Conservation (phyloP, 495 filamentous ascomycete genomes). For the Trichoderma parareesei region DNA sequence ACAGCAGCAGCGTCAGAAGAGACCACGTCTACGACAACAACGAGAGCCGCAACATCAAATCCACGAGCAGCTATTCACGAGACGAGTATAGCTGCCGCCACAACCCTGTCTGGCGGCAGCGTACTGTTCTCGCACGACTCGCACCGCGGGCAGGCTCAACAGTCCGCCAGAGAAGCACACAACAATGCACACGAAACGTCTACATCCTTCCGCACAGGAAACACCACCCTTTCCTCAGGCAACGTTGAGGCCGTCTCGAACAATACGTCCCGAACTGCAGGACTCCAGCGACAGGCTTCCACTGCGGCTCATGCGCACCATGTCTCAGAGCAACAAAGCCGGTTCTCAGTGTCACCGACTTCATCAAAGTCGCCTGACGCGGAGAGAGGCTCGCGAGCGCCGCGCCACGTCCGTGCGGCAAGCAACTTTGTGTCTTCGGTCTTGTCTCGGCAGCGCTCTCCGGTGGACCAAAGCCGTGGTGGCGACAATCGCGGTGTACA, state of each 20-base stretch:
- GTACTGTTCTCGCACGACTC: neutral
- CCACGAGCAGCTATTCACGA: neutral
- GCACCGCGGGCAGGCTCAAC: neutral
- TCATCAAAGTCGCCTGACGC: neutral
- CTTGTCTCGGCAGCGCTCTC: constrained; percentile 1
- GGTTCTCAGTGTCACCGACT: neutral
- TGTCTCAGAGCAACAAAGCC: neutral
- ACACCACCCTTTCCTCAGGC: neutral
- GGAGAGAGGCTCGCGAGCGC: neutral
- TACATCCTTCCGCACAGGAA: neutral
- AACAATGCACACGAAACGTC: neutral
- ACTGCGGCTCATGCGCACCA: neutral
- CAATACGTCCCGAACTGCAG: neutral
- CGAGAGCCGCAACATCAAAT: neutral
- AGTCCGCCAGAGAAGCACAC: neutral
- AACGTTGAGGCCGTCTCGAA: neutral
- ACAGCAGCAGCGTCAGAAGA: neutral
- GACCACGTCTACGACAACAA: neutral
- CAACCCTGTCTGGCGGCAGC: neutral
- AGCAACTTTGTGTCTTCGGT: neutral
- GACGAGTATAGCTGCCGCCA: neutral
- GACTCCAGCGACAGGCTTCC: neutral
- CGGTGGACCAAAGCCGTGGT: neutral
- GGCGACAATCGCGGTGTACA: neutral
- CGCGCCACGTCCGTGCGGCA: neutral